Evolutionary conservation across 805 yeast genomes (phyloP), one percentile per base, ranked within the genome.

Genomic region (Candida incommunis): DNA sequence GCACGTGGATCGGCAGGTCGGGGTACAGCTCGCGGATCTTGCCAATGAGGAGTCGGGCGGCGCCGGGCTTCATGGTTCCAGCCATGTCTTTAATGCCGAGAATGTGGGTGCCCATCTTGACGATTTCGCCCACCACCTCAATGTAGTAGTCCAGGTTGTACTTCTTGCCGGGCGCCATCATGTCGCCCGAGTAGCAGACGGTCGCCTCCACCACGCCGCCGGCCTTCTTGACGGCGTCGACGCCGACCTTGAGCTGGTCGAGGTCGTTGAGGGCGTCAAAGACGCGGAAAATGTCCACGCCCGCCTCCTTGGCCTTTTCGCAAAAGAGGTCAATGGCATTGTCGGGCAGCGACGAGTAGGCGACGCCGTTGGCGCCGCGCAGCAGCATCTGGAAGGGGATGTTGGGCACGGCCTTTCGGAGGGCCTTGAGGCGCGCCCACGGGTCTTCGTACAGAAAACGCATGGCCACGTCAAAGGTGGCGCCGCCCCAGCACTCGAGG

Each of bases 401-500:
- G 70, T 92, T 92, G 61, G 99, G 99, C 50, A 94, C 97, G 47
- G 82, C 74, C 58, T 74, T 74, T 67, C 98, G 78, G 66, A 92
- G 71, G 65, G 77, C 75, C 65, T 95, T 78, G 64, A 92, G 74
- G 67, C 99, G 79, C 48, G 76, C 94, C 99, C 99, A 92, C 53
- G 99, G 99, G 64, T 88, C 96, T 72, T 92, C 99, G 65, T 90
- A 86, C 59, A 92, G 73, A 75, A 92, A 92, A 67, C 99, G 79
- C 97, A 92, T 88, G 45, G 95, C 82, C 45, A 92, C 99, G 61
- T 92, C 99, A 58, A 92, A 92, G 31, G 99, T 92, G 45, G 99
- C 99, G 68, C 99, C 99, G 69, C 99, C 99, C 99, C 99, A 92
- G 72, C 98, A 92, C 69, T 92, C 99, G 45, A 92, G 71, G 18